Conservation (phyloP, 192 early-diverging fungal species). For the Tieghemiomyces parasiticus region DNA sequence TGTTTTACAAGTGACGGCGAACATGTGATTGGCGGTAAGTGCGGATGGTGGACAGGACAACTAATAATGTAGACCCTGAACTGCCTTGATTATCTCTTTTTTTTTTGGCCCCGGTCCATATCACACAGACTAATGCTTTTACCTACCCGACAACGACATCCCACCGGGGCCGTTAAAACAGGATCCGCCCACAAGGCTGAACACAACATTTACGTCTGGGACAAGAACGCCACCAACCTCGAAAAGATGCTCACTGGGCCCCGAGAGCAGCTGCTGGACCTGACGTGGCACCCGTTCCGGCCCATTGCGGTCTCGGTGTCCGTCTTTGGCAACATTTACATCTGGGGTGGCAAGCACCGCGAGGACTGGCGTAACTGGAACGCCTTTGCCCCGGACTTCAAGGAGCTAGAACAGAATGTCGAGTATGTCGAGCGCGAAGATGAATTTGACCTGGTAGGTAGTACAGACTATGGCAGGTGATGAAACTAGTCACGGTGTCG, state of each 20-base stretch:
- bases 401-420: constrained; percentile 84
- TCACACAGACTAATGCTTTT: too few relatives aligned
- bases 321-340: constrained; percentile 63
- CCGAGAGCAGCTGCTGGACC: constrained; percentile 63
- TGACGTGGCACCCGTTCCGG: constrained; percentile 66
- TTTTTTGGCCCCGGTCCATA: too few relatives aligned
- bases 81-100: too few relatives aligned
- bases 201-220: constrained; percentile 94
- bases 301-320: constrained; percentile 76
- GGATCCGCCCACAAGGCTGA: constrained; percentile 71
- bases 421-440: constrained; percentile 90
- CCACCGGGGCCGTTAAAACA: too few relatives aligned
- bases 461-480: too few relatives aligned
- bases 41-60: too few relatives aligned
- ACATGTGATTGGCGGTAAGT: constrained; percentile 70
- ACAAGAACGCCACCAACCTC: constrained; percentile 60
- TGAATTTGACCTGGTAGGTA: constrained; percentile 81
- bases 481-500: too few relatives aligned
- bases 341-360: constrained; percentile 67
- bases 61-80: too few relatives aligned
- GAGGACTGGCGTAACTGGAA: constrained; percentile 70
- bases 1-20: constrained; percentile 81
- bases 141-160: too few relatives aligned
- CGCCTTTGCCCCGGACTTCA: constrained; percentile 87
- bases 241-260: constrained; percentile 88